Conservation (phyloP, 208 protist genomes). For the Jaenimonas drosophilae region DNA sequence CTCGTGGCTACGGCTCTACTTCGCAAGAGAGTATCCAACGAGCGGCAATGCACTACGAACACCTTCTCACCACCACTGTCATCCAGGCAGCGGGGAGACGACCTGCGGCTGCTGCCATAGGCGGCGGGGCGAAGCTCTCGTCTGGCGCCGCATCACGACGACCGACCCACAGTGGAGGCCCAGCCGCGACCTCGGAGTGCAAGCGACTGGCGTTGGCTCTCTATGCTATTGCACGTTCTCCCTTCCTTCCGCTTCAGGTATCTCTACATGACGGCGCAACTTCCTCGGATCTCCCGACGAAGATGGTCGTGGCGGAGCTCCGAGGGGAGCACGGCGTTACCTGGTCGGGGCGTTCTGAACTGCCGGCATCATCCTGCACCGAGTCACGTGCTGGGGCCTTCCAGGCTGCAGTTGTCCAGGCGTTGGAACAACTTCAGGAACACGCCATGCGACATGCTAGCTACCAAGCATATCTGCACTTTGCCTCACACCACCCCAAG, state of each 20-base stretch:
- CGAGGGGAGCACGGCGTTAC: too few species aligned
- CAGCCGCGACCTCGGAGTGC: too few species aligned
- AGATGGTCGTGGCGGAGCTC: too few species aligned
- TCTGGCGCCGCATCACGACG: not conserved
- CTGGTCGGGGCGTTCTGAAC: too few species aligned
- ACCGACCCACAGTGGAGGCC: not conserved
- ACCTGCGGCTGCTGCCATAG: constrained; percentile 3
- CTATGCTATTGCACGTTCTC: constrained; percentile 26
- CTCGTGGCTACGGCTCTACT: constrained; percentile 29
- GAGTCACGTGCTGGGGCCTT: too few species aligned
- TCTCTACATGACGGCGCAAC: not conserved
- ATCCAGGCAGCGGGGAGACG: not conserved
- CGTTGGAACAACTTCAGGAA: too few species aligned
- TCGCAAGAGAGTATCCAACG: constrained; percentile 29
- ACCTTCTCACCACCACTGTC: constrained; percentile 18
- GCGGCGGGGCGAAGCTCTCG: not conserved
- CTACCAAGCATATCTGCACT: too few species aligned
- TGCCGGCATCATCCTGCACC: too few species aligned
- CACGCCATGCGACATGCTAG: too few species aligned
- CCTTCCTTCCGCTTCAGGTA: constrained; percentile 18
- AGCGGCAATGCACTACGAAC: constrained; percentile 69
- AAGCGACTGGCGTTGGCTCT: constrained; percentile 35
- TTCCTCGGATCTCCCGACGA: not conserved
- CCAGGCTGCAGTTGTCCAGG: too few species aligned
- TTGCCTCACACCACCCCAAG: too few species aligned